Evolutionary conservation across 768 basidiomycete species (phyloP).

Genomic region (Podaxis mareebaensis): DNA sequence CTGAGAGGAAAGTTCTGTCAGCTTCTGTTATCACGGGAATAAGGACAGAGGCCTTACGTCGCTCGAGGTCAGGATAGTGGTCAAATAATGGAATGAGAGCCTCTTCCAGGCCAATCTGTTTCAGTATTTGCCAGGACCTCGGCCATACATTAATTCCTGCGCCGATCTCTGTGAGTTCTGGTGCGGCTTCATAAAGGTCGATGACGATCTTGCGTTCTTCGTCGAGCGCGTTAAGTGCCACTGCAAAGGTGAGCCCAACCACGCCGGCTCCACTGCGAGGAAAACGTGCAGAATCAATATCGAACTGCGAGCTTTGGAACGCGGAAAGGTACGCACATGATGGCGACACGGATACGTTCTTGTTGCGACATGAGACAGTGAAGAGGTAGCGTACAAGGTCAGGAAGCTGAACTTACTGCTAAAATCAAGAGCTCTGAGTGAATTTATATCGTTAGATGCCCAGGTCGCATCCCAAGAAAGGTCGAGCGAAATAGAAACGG

Average conservation of each 20-base stretch:
- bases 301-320: neutral
- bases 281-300: neutral
- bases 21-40: neutral
- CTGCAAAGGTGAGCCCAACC: constrained; percentile 38
- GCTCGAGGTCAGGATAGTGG: constrained; percentile 15
- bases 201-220: constrained; percentile 27
- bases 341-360: constrained; percentile 8
- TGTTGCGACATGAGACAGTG: neutral
- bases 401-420: neutral
- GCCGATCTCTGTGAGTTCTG: constrained; percentile 40
- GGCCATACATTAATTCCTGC: constrained; percentile 44
- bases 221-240: constrained; percentile 28
- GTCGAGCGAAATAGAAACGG: neutral
- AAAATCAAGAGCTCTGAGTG: neutral
- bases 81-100: constrained; percentile 17
- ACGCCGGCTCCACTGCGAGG: constrained; percentile 39
- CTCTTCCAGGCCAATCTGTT: constrained; percentile 16
- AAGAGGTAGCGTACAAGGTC: neutral
- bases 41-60: constrained; percentile 7
- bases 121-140: constrained; percentile 18
- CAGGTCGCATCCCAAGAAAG: neutral
- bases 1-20: neutral
- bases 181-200: constrained; percentile 42
- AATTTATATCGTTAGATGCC: neutral
- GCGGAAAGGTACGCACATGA: neutral